A percentile compares a stretch with the other conserved stretches of the same genome.
Conservation (phyloP, 768 basidiomycete species). For the Suillus discolor region DNA sequence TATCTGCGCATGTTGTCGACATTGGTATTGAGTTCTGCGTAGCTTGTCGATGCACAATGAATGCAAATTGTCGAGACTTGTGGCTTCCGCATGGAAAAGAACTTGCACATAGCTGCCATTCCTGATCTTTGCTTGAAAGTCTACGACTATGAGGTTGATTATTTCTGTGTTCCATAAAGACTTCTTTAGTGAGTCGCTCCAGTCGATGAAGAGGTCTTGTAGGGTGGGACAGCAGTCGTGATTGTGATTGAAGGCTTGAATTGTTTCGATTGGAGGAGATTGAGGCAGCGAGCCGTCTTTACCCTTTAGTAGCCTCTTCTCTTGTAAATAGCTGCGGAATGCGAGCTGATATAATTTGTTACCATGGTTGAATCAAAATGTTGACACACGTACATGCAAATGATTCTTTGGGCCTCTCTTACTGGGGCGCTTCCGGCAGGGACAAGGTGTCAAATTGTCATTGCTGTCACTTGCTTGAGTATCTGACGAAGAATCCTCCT, state of each 20-base stretch:
- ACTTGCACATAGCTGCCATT: neutral
- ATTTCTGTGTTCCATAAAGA: neutral
- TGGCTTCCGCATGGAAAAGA: neutral
- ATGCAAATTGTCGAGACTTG: neutral
- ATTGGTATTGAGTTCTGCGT: neutral
- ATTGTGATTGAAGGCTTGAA: neutral
- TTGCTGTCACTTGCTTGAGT: neutral
- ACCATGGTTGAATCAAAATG: too few relatives aligned
- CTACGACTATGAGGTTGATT: neutral
- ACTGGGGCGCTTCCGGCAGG: neutral
- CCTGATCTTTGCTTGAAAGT: neutral
- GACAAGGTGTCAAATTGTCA: neutral
- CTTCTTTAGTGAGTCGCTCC: neutral
- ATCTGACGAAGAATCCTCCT: neutral
- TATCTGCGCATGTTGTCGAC: neutral
- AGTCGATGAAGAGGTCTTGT: neutral
- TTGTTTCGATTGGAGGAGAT: neutral
- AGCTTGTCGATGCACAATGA: slow-evolving; percentile 6
- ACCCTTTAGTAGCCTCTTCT: neutral
- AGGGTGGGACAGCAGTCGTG: neutral
- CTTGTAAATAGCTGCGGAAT: slow-evolving; percentile 3
- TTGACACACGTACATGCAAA: slow-evolving; percentile 6
- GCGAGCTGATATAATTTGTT: neutral
- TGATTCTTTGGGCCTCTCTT: slow-evolving; percentile 8
- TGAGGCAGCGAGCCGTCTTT: neutral